These are phyloP conservation scores for Kappamyces sp. DNA, from an alignment of 192 early-diverging fungal genomes.

Conservation along the genomic window DNA sequence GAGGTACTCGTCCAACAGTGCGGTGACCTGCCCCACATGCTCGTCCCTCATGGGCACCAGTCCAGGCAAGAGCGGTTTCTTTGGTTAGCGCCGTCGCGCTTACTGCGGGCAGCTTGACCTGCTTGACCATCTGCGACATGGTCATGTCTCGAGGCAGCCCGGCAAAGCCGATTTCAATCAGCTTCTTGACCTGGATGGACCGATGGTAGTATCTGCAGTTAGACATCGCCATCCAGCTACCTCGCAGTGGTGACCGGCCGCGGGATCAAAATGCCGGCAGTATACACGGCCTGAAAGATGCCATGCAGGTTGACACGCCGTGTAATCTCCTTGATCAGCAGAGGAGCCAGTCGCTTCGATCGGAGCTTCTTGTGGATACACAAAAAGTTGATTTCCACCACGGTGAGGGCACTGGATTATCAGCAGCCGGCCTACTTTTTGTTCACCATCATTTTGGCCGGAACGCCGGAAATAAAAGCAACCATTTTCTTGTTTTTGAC, in stretches of 20 bases:
- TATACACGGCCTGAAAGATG: slow-evolving; percentile 98
- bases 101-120: slow-evolving; percentile 61
- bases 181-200: slow-evolving; percentile 87
- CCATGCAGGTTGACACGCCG: slow-evolving; percentile 83
- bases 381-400: slow-evolving; percentile 98
- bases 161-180: slow-evolving; percentile 92
- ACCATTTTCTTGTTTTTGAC: slow-evolving; percentile 72
- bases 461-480: slow-evolving; percentile 94
- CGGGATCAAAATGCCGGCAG: slow-evolving; percentile 84
- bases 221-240: slow-evolving; percentile 33
- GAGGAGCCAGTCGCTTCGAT: slow-evolving; percentile 87
- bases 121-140: slow-evolving; percentile 64
- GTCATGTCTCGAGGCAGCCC: slow-evolving; percentile 64
- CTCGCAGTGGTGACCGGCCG: slow-evolving; percentile 75
- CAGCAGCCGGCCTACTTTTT: slow-evolving; percentile 44
- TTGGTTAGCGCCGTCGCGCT: neutral
- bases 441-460: slow-evolving; percentile 69
- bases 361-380: slow-evolving; percentile 95
- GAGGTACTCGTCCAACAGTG: slow-evolving; percentile 69
- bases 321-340: slow-evolving; percentile 97
- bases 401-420: slow-evolving; percentile 34
- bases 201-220: slow-evolving; percentile 83
- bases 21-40: slow-evolving; percentile 70
- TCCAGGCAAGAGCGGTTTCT: slow-evolving; percentile 51
- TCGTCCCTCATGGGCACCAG: slow-evolving; percentile 70